These are phyloP conservation scores for Trametes coccinea DNA, from an alignment of 768 basidiomycete species.

Conservation along the genomic window DNA sequence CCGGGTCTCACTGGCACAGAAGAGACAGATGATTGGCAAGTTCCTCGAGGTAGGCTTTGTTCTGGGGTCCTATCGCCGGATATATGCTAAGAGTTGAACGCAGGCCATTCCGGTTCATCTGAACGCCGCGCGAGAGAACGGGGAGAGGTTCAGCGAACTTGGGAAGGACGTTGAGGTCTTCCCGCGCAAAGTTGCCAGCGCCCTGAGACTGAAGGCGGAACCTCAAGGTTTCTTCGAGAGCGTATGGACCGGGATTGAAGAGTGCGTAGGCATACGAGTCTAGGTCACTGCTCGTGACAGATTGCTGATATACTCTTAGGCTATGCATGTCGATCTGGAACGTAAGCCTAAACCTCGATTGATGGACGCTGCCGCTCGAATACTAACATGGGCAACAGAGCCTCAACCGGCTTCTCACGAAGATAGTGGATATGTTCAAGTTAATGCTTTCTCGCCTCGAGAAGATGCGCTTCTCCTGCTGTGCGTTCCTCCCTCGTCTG, in stretches of 20 bases:
- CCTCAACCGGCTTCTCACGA: constrained; percentile 22
- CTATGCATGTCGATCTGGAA: constrained; percentile 31
- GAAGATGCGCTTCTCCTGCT: constrained; percentile 27
- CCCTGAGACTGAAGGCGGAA: constrained; percentile 28
- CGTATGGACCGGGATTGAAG: constrained; percentile 29
- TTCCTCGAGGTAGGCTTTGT: constrained; percentile 26
- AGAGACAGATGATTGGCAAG: constrained; percentile 31
- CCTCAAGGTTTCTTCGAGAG: constrained; percentile 23
- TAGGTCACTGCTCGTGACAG: not conserved
- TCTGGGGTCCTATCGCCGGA: not conserved
- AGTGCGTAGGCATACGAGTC: constrained; percentile 19
- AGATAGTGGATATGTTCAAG: constrained; percentile 27
- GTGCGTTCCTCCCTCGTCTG: not conserved
- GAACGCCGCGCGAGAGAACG: constrained; percentile 24
- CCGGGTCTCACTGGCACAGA: constrained; percentile 23
- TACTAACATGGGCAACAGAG: constrained; percentile 14
- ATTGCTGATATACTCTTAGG: constrained; percentile 3
- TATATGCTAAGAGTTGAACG: not conserved
- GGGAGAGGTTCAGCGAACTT: constrained; percentile 27
- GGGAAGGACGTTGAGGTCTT: constrained; percentile 30
- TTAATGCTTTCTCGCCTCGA: constrained; percentile 27
- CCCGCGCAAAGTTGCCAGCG: constrained; percentile 31
- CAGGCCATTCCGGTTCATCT: constrained; percentile 30
- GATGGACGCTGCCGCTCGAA: not conserved
- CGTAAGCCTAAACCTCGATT: constrained; percentile 9